A percentile compares a stretch with the other conserved stretches of the same genome.
Evolutionary conservation across 768 basidiomycete genomes (phyloP).

Genomic region (Tulasnella sp.): DNA sequence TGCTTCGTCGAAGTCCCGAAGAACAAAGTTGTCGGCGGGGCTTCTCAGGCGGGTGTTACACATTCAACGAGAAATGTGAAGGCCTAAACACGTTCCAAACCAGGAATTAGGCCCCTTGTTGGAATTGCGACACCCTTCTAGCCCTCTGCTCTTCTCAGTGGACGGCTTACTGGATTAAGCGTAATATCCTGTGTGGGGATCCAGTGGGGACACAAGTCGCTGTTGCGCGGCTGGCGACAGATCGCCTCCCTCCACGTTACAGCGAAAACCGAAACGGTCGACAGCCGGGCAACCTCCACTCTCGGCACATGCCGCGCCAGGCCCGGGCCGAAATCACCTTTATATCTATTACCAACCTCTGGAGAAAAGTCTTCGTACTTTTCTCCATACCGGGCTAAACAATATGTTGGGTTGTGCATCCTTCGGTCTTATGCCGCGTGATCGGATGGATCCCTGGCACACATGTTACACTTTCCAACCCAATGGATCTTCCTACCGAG

Average conservation of each 20-base stretch:
- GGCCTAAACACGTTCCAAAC: neutral
- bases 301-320: neutral
- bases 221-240: neutral
- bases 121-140: neutral
- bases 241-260: neutral
- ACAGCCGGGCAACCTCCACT: neutral
- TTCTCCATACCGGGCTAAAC: neutral
- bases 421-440: neutral
- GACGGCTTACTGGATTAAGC: neutral
- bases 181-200: neutral
- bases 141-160: neutral
- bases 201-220: neutral
- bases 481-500: neutral
- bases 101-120: neutral
- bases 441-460: neutral
- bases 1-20: neutral
- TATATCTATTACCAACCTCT: neutral
- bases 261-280: neutral
- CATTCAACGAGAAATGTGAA: constrained; percentile 3
- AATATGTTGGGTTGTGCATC: neutral
- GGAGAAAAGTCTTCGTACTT: neutral
- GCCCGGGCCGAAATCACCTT: neutral
- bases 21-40: neutral
- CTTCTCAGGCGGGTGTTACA: neutral
- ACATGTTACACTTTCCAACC: constrained; percentile 6